phyloP scores from a whole-genome alignment of 2,329 filamentous ascomycete genomes.

The Pyrenophora tritici-repentis region DNA sequence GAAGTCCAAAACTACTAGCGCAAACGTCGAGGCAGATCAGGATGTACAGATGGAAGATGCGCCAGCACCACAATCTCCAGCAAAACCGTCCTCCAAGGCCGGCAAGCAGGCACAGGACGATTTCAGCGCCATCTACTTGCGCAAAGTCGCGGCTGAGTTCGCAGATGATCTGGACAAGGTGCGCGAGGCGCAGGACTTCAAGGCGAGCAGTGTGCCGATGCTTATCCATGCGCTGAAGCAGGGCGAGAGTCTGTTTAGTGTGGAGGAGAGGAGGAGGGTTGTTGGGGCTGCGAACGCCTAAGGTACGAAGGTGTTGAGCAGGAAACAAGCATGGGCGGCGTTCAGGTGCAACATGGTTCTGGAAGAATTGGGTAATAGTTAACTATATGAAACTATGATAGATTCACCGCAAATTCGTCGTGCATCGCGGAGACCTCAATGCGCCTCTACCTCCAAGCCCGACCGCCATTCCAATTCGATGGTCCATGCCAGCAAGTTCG shows the following conservation, averaged over 20 bases:
- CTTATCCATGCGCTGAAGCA: conserved; percentile 72
- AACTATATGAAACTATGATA: too few species aligned
- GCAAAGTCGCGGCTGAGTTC: conserved; percentile 71
- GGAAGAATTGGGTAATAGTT: too few species aligned
- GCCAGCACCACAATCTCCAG: conserved; percentile 4
- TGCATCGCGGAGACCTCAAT: neutral
- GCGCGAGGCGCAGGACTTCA: conserved; percentile 72
- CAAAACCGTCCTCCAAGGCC: conserved; percentile 5
- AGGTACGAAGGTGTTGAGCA: neutral
- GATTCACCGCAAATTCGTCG: too few species aligned
- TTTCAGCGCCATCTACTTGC: conserved; percentile 71
- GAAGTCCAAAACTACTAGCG: neutral
- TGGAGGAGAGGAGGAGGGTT: conserved; percentile 57
- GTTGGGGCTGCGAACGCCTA: conserved; percentile 26
- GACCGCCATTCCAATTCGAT: conserved; percentile 86
- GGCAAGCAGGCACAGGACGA: conserved; percentile 24
- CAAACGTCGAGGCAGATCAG: conserved; percentile 11
- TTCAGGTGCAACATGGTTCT: conserved; percentile 4
- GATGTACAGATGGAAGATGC: conserved; percentile 30
- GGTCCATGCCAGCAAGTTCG: conserved; percentile 87
- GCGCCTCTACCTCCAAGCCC: conserved; percentile 36
- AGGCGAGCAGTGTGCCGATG: conserved; percentile 63
- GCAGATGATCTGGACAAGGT: conserved; percentile 75
- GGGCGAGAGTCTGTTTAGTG: conserved; percentile 65
- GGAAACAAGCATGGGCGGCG: conserved; percentile 18